Conservation (phyloP, 768 basidiomycete species). For the Lentinula sp. region DNA sequence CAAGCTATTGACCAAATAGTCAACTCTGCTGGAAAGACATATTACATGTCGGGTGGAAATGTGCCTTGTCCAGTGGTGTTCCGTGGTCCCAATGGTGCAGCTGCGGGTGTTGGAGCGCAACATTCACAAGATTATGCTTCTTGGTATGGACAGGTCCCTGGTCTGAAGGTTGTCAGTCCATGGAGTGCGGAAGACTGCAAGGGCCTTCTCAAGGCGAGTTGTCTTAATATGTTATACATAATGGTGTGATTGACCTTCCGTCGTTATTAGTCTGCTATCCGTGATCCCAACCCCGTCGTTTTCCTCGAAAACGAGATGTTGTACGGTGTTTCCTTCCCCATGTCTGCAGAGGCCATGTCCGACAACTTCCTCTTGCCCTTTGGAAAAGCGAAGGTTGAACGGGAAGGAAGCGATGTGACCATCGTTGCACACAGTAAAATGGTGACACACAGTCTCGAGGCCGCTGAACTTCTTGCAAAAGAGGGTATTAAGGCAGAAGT, state of each 20-base stretch:
- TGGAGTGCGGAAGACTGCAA: slow-evolving; percentile 99
- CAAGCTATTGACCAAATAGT: slow-evolving; percentile 99
- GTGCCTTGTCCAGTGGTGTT: slow-evolving; percentile 98
- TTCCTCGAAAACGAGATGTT: slow-evolving; percentile 99
- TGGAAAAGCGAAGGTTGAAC: slow-evolving; percentile 96
- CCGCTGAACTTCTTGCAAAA: slow-evolving; percentile 88
- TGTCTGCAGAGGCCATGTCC: slow-evolving; percentile 92
- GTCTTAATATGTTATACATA: slow-evolving; percentile 2
- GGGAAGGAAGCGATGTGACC: slow-evolving; percentile 87
- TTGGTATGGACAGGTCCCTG: slow-evolving; percentile 91
- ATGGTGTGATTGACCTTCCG: not conserved
- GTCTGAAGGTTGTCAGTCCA: slow-evolving; percentile 95
- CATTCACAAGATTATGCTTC: slow-evolving; percentile 97
- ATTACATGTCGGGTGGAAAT: slow-evolving; percentile 99
- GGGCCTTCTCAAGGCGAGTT: slow-evolving; percentile 84
- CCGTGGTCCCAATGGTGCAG: slow-evolving; percentile 99
- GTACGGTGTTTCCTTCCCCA: slow-evolving; percentile 96
- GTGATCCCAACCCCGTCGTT: slow-evolving; percentile 97
- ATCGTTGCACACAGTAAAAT: slow-evolving; percentile 98
- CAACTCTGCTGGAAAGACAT: slow-evolving; percentile 99
- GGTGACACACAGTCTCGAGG: slow-evolving; percentile 93
- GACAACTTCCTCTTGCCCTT: slow-evolving; percentile 94
- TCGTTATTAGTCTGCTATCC: slow-evolving; percentile 74
- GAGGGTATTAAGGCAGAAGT: slow-evolving; percentile 98
- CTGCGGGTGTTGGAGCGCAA: slow-evolving; percentile 93